These are phyloP conservation scores for Podospora pseudoanserina DNA, from an alignment of 495 filamentous ascomycete species.

Conservation along the genomic window DNA sequence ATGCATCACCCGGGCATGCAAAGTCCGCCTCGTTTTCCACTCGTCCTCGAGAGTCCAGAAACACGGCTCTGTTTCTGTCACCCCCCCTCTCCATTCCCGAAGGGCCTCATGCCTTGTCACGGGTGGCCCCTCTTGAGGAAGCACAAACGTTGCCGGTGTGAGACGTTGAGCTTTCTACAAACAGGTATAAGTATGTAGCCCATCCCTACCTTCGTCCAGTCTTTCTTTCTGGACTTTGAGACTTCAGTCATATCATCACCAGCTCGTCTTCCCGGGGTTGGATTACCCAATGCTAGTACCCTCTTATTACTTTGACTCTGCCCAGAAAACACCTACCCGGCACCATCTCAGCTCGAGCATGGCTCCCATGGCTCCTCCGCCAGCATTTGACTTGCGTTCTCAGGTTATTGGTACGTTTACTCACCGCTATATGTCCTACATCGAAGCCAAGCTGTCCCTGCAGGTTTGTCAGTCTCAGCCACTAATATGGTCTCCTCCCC, in stretches of 20 bases:
- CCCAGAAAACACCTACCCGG: neutral
- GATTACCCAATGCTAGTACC: slow-evolving; percentile 19
- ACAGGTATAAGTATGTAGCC: slow-evolving; percentile 11
- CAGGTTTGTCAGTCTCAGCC: neutral
- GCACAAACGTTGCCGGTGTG: neutral
- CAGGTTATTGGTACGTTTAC: slow-evolving; percentile 24
- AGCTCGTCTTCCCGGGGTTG: neutral
- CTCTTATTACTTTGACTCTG: slow-evolving; percentile 2
- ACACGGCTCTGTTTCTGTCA: neutral
- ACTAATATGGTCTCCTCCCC: neutral
- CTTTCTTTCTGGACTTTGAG: neutral
- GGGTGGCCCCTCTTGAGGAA: neutral
- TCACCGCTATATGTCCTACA: neutral
- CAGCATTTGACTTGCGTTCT: slow-evolving; percentile 16
- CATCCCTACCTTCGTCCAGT: neutral
- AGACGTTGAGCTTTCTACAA: neutral
- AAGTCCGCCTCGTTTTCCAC: neutral
- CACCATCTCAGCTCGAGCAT: slow-evolving; percentile 10
- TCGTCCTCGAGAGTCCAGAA: neutral
- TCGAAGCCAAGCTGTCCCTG: neutral
- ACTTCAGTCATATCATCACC: slow-evolving; percentile 7
- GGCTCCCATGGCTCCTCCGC: slow-evolving; percentile 17
- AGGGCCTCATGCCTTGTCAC: neutral
- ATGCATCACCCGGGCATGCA: slow-evolving; percentile 2
- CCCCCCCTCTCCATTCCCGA: neutral